Evolutionary conservation across 1,284 basidiomycete genomes (phyloP).

Genomic region (Heliocybe sulcata): DNA sequence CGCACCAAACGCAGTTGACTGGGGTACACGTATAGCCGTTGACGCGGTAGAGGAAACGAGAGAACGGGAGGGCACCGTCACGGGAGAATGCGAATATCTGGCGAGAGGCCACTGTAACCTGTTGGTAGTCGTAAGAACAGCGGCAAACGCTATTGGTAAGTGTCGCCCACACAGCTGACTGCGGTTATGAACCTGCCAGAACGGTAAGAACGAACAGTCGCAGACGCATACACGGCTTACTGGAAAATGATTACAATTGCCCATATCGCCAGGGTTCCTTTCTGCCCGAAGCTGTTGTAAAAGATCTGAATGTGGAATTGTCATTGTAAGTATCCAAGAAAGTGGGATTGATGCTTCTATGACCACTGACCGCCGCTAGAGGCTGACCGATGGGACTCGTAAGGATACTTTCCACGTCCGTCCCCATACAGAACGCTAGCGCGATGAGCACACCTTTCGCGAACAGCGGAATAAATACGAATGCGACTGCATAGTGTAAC

Average conservation of each 20-base stretch:
- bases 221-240: conserved; percentile 27
- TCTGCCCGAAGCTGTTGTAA: conserved; percentile 58
- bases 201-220: neutral
- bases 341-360: conserved; percentile 16
- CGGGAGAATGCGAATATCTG: conserved; percentile 13
- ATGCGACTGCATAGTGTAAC: conserved; percentile 23
- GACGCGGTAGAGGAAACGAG: conserved; percentile 10
- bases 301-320: conserved; percentile 38
- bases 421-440: conserved; percentile 60
- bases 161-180: neutral
- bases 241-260: conserved; percentile 59
- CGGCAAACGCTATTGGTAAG: neutral
- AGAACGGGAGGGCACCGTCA: conserved; percentile 13
- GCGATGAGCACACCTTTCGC: conserved; percentile 31
- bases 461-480: conserved; percentile 14
- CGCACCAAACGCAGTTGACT: conserved; percentile 11
- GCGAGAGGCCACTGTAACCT: conserved; percentile 12
- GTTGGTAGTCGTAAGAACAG: neutral
- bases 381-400: conserved; percentile 62
- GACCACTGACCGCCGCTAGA: conserved; percentile 35
- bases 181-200: neutral
- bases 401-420: conserved; percentile 47
- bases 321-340: neutral
- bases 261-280: conserved; percentile 58
- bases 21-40: conserved; percentile 12